These are phyloP conservation scores for Phytophthora megakarya DNA, from an alignment of 352 stramenopile genomes.

Conservation along the genomic window DNA sequence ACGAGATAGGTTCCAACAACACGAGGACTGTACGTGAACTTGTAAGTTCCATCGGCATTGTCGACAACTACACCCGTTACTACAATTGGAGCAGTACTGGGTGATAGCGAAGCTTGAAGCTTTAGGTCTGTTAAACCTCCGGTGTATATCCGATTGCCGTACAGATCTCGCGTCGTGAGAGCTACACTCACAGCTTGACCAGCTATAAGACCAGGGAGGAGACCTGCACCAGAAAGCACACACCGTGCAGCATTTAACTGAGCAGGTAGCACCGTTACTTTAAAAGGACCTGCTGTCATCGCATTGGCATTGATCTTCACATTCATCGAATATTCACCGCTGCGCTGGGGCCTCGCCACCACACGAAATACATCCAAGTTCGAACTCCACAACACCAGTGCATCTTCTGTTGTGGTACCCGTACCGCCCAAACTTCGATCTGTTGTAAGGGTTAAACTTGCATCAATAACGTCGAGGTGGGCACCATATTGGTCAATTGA, in stretches of 20 bases:
- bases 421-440: constrained; percentile 59
- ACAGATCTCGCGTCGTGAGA: constrained; percentile 56
- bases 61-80: constrained; percentile 42
- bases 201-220: constrained; percentile 52
- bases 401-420: constrained; percentile 48
- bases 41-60: constrained; percentile 58
- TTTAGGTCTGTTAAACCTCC: constrained; percentile 33
- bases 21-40: constrained; percentile 49
- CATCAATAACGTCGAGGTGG: constrained; percentile 41
- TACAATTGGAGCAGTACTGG: constrained; percentile 25
- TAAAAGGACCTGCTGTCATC: constrained; percentile 50
- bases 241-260: constrained; percentile 45
- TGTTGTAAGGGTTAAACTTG: constrained; percentile 36
- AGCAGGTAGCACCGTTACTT: constrained; percentile 46
- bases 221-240: constrained; percentile 51
- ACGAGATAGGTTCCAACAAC: constrained; percentile 53
- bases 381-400: constrained; percentile 33
- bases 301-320: constrained; percentile 47
- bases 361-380: constrained; percentile 30
- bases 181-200: constrained; percentile 44
- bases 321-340: constrained; percentile 58
- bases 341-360: constrained; percentile 41
- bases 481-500: constrained; percentile 18
- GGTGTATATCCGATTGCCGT: constrained; percentile 61
- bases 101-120: constrained; percentile 48